These are phyloP conservation scores for Talaromyces sp. DNA, from an alignment of 2,329 filamentous ascomycete genomes.

Conservation along the genomic window DNA sequence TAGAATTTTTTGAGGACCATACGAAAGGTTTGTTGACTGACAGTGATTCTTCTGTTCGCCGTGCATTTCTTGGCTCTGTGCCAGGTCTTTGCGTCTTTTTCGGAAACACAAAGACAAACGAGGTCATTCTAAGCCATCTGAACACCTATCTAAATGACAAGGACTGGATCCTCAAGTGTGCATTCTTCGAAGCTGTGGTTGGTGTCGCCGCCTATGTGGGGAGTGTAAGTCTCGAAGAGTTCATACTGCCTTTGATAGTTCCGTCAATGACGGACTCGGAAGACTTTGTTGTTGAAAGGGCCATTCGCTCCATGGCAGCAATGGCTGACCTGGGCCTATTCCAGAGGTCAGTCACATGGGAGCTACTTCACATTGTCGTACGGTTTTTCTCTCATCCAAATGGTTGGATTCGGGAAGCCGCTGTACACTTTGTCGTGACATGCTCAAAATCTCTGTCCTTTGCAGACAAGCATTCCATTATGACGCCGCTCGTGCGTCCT, in stretches of 20 bases:
- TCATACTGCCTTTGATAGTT: slow-evolving; percentile 91
- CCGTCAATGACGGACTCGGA: slow-evolving; percentile 90
- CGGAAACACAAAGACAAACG: slow-evolving; percentile 82
- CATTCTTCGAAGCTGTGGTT: slow-evolving; percentile 93
- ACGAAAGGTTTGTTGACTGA: slow-evolving; percentile 89
- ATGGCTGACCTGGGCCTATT: slow-evolving; percentile 85
- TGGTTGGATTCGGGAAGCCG: slow-evolving; percentile 87
- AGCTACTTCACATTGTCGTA: slow-evolving; percentile 75
- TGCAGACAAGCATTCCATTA: slow-evolving; percentile 77
- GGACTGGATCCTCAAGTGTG: slow-evolving; percentile 94
- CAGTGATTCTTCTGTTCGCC: slow-evolving; percentile 73
- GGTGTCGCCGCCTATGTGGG: slow-evolving; percentile 89
- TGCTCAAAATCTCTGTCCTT: slow-evolving; percentile 69
- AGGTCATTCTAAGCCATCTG: slow-evolving; percentile 91
- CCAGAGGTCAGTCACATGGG: slow-evolving; percentile 78
- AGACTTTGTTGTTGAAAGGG: slow-evolving; percentile 88
- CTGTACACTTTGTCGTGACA: slow-evolving; percentile 74
- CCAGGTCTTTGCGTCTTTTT: slow-evolving; percentile 93
- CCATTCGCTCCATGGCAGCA: slow-evolving; percentile 78
- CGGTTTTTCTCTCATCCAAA: slow-evolving; percentile 93
- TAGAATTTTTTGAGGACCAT: slow-evolving; percentile 78
- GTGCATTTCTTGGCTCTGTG: slow-evolving; percentile 88
- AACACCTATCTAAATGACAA: slow-evolving; percentile 96
- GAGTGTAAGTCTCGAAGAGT: slow-evolving; percentile 84
- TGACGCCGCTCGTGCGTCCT: slow-evolving; percentile 72